A percentile compares a stretch with the other conserved stretches of the same genome.
Conservation (phyloP, 176 grass and related monocot species). For the Oryza meridionalis region DNA sequence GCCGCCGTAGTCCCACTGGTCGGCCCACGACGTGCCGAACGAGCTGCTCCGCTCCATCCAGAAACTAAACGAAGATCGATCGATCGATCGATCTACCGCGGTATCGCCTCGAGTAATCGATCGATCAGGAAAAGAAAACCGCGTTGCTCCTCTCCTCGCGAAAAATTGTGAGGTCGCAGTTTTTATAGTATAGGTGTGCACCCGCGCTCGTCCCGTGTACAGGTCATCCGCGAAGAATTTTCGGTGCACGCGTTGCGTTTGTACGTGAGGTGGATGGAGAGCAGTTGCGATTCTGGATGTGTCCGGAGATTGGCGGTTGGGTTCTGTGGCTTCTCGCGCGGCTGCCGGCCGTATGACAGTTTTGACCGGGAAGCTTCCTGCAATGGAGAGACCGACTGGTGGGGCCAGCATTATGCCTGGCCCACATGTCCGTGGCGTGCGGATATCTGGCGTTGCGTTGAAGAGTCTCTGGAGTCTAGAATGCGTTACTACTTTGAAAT, state of each 20-base stretch:
- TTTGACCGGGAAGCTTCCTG: slow-evolving; percentile 47
- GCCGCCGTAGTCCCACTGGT: slow-evolving; percentile 89
- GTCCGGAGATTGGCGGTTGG: slow-evolving; percentile 23
- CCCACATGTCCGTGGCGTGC: not conserved
- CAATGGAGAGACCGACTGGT: not conserved
- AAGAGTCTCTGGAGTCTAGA: not conserved
- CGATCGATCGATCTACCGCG: not conserved
- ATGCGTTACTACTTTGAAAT: not conserved
- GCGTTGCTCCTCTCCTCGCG: not conserved
- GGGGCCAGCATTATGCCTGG: not conserved
- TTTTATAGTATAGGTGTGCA: slow-evolving; percentile 54
- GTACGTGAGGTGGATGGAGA: not conserved
- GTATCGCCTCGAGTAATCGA: not conserved
- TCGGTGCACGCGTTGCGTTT: slow-evolving; percentile 10
- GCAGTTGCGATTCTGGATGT: not conserved
- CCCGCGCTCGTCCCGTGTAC: not conserved
- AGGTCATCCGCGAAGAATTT: not conserved
- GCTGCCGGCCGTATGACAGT: slow-evolving; percentile 16
- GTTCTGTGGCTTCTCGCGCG: not conserved
- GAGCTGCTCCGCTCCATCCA: slow-evolving; percentile 70
- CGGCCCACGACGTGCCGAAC: slow-evolving; percentile 83
- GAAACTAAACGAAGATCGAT: not conserved
- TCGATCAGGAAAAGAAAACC: not conserved
- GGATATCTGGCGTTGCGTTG: not conserved
- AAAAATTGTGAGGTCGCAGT: too few species aligned